Evolutionary conservation across 257 asterid genomes (phyloP).

Genomic region (Solanum paucissectum): DNA sequence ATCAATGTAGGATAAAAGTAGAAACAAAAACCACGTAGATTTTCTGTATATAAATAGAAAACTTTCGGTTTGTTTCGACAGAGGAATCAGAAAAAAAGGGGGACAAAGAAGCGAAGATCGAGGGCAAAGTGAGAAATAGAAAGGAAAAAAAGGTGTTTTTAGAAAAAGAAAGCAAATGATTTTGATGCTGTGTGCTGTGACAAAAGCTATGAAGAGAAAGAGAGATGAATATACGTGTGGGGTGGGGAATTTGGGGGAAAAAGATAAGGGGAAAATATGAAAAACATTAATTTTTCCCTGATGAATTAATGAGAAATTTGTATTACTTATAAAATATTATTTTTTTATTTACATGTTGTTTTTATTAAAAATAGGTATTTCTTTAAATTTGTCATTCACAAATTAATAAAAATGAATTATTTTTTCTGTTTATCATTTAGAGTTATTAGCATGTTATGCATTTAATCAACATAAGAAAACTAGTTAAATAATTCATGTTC

Average conservation of each 20-base stretch:
- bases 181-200: neutral
- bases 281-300: too few relatives aligned
- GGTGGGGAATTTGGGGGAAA: neutral
- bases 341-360: too few relatives aligned
- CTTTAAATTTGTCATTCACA: neutral
- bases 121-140: constrained; percentile 26
- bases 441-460: too few relatives aligned
- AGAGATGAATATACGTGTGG: neutral
- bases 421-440: too few relatives aligned
- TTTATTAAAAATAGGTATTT: too few relatives aligned
- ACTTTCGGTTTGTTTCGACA: neutral
- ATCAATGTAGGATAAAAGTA: constrained; percentile 16
- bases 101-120: constrained; percentile 21
- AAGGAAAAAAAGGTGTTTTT: constrained; percentile 19
- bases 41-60: neutral
- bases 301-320: too few relatives aligned
- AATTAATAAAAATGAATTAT: too few relatives aligned
- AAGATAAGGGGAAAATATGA: neutral
- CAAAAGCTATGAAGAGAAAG: neutral
- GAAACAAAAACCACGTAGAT: neutral
- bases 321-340: too few relatives aligned
- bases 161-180: neutral
- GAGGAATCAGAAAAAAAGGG: neutral
- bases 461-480: too few relatives aligned
- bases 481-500: too few relatives aligned